Evolutionary conservation across 768 basidiomycete species (phyloP), one percentile per base, ranked within the genome.

Genomic region (Boletus pseudo-olivaceus): DNA sequence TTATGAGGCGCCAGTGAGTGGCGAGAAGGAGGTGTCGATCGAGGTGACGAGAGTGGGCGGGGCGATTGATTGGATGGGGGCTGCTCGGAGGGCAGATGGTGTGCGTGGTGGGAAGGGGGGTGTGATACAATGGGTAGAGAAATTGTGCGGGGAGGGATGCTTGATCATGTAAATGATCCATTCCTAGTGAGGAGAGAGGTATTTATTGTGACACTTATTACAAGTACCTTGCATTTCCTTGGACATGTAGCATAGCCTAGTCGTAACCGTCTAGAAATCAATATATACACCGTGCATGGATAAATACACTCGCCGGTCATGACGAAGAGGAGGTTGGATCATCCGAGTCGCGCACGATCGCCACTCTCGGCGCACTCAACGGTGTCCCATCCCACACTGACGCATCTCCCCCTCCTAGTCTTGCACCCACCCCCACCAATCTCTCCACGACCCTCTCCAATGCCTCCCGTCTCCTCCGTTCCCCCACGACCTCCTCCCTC

Each of bases 401-500:
- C n/a, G 39, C 9, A 12, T 87, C 85, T 23, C 78, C 78, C 84
- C 81, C 84, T 4, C 81, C 84, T 4, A 81, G 79, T 37, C 80
- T 74, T 45, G 85, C 58, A 1, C 86, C 85, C 50, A 87, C 82
- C 47, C 88, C 84, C 8, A 90, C 83, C 9, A 91, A 72, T 19
- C 83, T 78, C 48, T 85, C 77, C 38, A 90, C 69, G 44, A 89
- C 82, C 51, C 76, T 75, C 20, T 80, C 75, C n/a, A 92, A 71
- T 58, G 90, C 84, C 46, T 84, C 83, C 55, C 82, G 83, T 64
- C 88, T 40, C 29, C 20, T 55, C n/a, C 62, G 56, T 11, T 71
- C 66, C 1, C 15, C 51, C 10, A 65, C 63, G 15, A 66, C 41
- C 9, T 79, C 78, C 33, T 78, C 77, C 48, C 82, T 80, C 56